These are phyloP conservation scores for Moricandia arvensis DNA, from an alignment of 345 rosid species.

Conservation along the genomic window DNA sequence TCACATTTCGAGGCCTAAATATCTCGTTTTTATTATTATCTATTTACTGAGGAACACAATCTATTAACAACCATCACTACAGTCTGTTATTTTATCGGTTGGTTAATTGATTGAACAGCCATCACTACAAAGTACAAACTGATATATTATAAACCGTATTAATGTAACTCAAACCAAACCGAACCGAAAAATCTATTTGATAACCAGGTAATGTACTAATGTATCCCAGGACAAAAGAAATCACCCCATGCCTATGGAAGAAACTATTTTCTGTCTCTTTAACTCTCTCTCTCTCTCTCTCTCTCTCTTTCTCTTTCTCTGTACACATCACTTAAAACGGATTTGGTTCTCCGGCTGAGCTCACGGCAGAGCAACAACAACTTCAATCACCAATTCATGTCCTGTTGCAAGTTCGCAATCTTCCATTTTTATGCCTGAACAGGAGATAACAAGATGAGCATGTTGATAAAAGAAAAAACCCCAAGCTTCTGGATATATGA, in stretches of 20 bases:
- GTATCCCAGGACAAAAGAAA: not conserved
- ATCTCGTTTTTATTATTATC: not conserved
- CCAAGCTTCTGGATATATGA: not conserved
- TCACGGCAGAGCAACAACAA: not conserved
- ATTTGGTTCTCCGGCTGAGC: constrained; percentile 23
- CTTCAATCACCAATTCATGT: constrained; percentile 23
- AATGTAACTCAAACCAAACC: constrained; percentile 14
- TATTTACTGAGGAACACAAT: not conserved
- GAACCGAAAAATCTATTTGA: constrained; percentile 2
- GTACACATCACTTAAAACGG: constrained; percentile 19
- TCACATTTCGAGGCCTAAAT: constrained; percentile 32
- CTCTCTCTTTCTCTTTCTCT: not conserved
- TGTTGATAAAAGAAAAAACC: not conserved
- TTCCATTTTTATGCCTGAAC: constrained; percentile 81
- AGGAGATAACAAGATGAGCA: not conserved
- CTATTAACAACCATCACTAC: not conserved
- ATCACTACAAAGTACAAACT: not conserved
- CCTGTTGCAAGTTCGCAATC: constrained; percentile 45
- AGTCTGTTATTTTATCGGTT: not conserved
- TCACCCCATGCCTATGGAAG: constrained; percentile 5
- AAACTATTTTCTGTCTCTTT: constrained; percentile 3
- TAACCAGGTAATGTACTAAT: constrained; percentile 6
- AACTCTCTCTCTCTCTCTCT: not conserved
- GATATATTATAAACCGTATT: not conserved
- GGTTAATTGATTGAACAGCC: not conserved